Evolutionary conservation across 2,329 filamentous ascomycete species (phyloP).

Genomic region (Curvularia verruculosa): DNA sequence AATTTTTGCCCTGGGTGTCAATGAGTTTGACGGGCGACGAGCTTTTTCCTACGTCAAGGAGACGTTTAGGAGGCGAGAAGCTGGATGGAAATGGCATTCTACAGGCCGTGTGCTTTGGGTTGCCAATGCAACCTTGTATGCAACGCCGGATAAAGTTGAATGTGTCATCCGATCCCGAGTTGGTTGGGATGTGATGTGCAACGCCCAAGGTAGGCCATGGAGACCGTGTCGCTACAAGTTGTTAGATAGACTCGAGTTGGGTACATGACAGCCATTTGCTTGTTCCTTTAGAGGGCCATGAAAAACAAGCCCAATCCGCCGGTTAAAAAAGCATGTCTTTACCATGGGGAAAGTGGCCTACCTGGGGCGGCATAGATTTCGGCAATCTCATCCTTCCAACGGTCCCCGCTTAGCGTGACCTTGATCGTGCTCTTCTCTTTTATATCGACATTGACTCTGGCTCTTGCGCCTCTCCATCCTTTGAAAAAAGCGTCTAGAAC

Average conservation of each 20-base stretch:
- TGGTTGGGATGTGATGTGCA: conserved; percentile 36
- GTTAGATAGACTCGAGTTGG: conserved; percentile 13
- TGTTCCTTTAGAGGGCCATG: not conserved
- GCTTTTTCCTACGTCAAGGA: conserved; percentile 41
- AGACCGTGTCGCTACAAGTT: conserved; percentile 29
- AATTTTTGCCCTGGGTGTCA: conserved; percentile 37
- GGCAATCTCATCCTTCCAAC: conserved; percentile 29
- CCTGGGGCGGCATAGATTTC: conserved; percentile 41
- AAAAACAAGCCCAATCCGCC: not conserved
- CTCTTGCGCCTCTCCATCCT: conserved; percentile 32
- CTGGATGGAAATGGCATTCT: conserved; percentile 25
- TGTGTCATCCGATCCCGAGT: conserved; percentile 42
- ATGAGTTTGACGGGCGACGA: conserved; percentile 40
- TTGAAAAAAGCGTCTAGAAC: conserved; percentile 39
- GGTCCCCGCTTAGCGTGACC: conserved; percentile 30
- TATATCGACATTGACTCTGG: conserved; percentile 32
- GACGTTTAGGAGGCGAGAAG: conserved; percentile 33
- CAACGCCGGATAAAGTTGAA: conserved; percentile 43
- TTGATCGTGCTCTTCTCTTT: conserved; percentile 38
- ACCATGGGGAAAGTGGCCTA: conserved; percentile 20
- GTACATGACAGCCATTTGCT: not conserved
- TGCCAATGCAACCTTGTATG: conserved; percentile 42
- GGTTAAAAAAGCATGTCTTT: not conserved
- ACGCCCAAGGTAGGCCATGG: conserved; percentile 42
- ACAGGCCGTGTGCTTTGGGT: conserved; percentile 40